Conservation (phyloP, 345 rosid genomes). For the Iberis pinnata region DNA sequence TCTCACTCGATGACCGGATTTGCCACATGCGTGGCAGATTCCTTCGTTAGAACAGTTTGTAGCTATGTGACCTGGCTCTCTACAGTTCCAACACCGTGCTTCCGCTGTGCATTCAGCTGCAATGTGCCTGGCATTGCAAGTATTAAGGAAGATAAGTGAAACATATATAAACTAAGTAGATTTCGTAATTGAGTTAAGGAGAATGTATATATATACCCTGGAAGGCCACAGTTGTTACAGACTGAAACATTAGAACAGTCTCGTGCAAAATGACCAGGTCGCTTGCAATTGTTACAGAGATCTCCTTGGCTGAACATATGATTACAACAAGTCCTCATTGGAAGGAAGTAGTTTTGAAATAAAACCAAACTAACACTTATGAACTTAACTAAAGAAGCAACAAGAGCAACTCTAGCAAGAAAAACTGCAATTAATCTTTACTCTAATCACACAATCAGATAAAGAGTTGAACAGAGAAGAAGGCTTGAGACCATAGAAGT, state of each 20-base stretch:
- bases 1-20: conserved; percentile 86
- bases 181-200: background rate
- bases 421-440: background rate
- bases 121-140: conserved; percentile 58
- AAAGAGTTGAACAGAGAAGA: background rate
- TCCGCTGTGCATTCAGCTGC: conserved; percentile 91
- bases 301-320: conserved; percentile 61
- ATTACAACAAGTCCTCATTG: background rate
- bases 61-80: conserved; percentile 92
- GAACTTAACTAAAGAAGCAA: background rate
- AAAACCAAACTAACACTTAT: conserved; percentile 1
- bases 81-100: conserved; percentile 87
- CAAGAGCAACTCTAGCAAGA: background rate
- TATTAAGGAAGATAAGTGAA: background rate
- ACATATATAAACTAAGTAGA: background rate
- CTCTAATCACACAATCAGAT: background rate
- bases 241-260: conserved; percentile 95
- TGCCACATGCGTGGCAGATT: conserved; percentile 95
- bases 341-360: background rate
- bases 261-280: conserved; percentile 95
- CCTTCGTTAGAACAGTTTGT: conserved; percentile 81
- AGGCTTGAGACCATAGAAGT: conserved; percentile 7
- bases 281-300: conserved; percentile 96
- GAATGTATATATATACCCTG: conserved; percentile 57
- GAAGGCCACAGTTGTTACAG: conserved; percentile 95